A percentile compares a stretch with the other conserved stretches of the same genome.
Evolutionary conservation across 31 red algal species (phyloP).

Genomic region (Pterothamnion heteromorphum): DNA sequence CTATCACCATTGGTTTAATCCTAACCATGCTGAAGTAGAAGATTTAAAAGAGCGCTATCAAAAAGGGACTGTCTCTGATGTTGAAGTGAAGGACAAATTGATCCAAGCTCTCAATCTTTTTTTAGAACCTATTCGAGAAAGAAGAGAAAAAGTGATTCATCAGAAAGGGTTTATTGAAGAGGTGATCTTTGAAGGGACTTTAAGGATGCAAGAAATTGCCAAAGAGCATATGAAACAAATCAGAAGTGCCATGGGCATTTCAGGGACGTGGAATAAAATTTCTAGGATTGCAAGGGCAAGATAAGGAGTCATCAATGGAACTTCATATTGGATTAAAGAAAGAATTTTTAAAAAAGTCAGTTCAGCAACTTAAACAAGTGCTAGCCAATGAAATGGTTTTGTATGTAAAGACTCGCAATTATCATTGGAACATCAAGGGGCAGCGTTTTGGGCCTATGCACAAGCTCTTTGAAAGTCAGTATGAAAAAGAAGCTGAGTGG

Average conservation of each 20-base stretch:
- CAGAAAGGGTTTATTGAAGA: neutral
- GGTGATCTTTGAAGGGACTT: neutral
- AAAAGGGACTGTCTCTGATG: neutral
- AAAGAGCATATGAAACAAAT: neutral
- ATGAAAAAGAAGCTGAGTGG: neutral
- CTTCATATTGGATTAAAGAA: neutral
- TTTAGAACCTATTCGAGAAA: neutral
- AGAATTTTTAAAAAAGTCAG: neutral
- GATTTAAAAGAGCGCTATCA: neutral
- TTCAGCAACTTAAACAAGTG: neutral
- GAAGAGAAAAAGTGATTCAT: neutral
- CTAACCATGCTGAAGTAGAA: neutral
- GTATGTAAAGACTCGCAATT: neutral
- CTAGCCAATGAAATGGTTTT: neutral
- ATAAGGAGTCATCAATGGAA: too few species aligned
- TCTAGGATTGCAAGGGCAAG: too few species aligned
- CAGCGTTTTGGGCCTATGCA: neutral
- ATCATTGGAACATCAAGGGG: conserved; percentile 4
- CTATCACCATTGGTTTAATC: conserved; percentile 7
- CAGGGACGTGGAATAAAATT: neutral
- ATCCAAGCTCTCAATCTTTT: neutral
- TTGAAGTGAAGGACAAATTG: conserved; percentile 7
- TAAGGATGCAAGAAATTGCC: neutral
- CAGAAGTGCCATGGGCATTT: neutral
- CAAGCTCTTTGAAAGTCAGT: neutral